Percentiles rank a stretch among this genome's conserved stretches.
phyloP scores from a whole-genome alignment of 2,329 filamentous ascomycete species.

The Colletotrichum caudatum region DNA sequence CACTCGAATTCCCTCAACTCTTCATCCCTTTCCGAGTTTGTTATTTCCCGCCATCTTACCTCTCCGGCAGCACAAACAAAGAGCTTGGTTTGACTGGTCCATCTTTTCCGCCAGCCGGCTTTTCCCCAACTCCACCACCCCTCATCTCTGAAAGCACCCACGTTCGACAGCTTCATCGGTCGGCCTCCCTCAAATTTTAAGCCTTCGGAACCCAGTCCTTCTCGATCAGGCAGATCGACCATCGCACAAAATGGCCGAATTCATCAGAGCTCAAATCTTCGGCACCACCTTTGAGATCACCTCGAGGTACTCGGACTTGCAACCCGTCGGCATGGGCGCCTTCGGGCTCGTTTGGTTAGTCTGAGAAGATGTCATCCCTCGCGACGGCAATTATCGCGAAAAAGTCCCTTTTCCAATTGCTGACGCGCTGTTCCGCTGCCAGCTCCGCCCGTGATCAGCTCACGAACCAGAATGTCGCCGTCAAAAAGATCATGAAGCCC shows the following conservation, averaged over 20 bases:
- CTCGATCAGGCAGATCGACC: constrained; percentile 32
- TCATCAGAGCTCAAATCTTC: constrained; percentile 99
- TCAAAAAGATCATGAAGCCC: constrained; percentile 99
- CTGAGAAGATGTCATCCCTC: constrained; percentile 36
- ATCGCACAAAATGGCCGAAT: constrained; percentile 88
- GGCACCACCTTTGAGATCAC: constrained; percentile 99
- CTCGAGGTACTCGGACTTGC: constrained; percentile 96
- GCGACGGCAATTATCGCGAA: constrained; percentile 3
- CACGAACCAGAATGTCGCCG: constrained; percentile 94
- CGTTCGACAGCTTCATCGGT: constrained; percentile 2
- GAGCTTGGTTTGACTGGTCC: constrained; percentile 15
- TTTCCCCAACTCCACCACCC: constrained; percentile 16
- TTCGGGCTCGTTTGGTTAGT: constrained; percentile 97
- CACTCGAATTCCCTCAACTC: constrained; percentile 17
- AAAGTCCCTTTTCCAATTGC: constrained; percentile 41
- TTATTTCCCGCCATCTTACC: neutral
- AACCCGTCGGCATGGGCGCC: constrained; percentile 98
- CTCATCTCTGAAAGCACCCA: constrained; percentile 21
- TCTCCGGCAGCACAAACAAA: neutral
- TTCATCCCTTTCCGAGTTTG: constrained; percentile 19
- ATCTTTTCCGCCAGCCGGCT: constrained; percentile 28
- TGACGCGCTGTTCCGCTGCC: constrained; percentile 28
- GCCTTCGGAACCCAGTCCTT: constrained; percentile 14
- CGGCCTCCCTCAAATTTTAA: constrained; percentile 9
- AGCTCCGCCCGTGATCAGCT: constrained; percentile 98